Evolutionary conservation across 1,284 basidiomycete genomes (phyloP).

Genomic region (Afroboletus lepidellus): DNA sequence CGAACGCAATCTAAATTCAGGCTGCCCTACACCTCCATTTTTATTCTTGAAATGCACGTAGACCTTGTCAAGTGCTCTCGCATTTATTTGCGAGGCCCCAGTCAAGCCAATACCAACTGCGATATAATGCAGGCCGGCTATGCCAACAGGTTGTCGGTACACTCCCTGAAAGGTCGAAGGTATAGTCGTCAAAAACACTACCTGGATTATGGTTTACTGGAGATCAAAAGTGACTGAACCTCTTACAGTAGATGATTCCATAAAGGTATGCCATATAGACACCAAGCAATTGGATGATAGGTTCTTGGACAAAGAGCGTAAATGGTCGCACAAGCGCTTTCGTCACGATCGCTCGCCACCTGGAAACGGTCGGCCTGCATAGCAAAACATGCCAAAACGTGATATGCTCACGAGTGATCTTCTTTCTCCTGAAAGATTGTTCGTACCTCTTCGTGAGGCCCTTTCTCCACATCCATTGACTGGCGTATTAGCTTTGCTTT

Average conservation of each 20-base stretch:
- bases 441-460: slow-evolving; percentile 33
- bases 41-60: slow-evolving; percentile 43
- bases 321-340: slow-evolving; percentile 48
- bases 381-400: background rate
- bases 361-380: background rate
- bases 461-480: slow-evolving; percentile 45
- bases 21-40: slow-evolving; percentile 46
- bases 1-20: slow-evolving; percentile 44
- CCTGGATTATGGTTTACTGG: background rate
- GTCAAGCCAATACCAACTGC: slow-evolving; percentile 48
- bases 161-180: slow-evolving; percentile 54
- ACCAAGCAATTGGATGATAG: slow-evolving; percentile 46
- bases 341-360: slow-evolving; percentile 39
- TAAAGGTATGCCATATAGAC: slow-evolving; percentile 52
- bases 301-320: slow-evolving; percentile 45
- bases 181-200: slow-evolving; percentile 66
- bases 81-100: slow-evolving; percentile 48
- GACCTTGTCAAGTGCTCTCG: slow-evolving; percentile 45
- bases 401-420: slow-evolving; percentile 41
- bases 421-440: slow-evolving; percentile 45
- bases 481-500: slow-evolving; percentile 55
- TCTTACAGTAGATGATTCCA: slow-evolving; percentile 54
- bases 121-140: slow-evolving; percentile 59
- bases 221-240: background rate
- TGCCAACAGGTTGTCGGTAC: slow-evolving; percentile 51